Percentiles rank a stretch among this genome's conserved stretches.
Evolutionary conservation across 176 grass and related monocot species (phyloP).

Genomic region (Bonia amplexicaulis): DNA sequence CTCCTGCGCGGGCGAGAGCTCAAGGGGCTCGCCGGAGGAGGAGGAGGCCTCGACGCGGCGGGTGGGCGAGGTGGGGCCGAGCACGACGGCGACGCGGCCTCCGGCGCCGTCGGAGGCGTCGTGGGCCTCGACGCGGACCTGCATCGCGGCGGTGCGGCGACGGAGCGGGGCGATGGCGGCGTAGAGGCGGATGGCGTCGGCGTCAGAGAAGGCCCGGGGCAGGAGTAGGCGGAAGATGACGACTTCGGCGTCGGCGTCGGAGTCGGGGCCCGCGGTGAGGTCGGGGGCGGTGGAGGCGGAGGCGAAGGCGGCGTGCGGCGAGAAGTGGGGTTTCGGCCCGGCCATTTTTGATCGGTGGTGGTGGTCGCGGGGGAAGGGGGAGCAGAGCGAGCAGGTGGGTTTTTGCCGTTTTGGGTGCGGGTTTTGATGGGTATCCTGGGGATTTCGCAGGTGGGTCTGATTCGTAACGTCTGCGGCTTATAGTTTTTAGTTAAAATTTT

Average conservation of each 20-base stretch:
- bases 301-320: slow-evolving; percentile 21
- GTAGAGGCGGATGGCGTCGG: slow-evolving; percentile 40
- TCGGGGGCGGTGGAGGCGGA: not conserved
- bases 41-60: slow-evolving; percentile 35
- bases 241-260: not conserved
- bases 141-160: slow-evolving; percentile 9
- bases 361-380: not conserved
- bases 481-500: too few species aligned
- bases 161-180: slow-evolving; percentile 33
- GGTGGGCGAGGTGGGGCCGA: slow-evolving; percentile 16
- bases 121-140: slow-evolving; percentile 37
- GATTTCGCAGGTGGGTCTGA: too few species aligned
- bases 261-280: too few species aligned
- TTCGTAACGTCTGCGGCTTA: too few species aligned
- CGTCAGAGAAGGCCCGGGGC: not conserved
- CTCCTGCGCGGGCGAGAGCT: slow-evolving; percentile 44
- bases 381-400: not conserved
- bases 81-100: slow-evolving; percentile 26
- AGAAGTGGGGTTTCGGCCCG: not conserved
- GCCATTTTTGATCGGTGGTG: slow-evolving; percentile 5
- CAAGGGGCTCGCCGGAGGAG: slow-evolving; percentile 18
- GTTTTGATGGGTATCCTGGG: too few species aligned
- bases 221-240: slow-evolving; percentile 42
- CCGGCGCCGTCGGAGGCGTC: not conserved
- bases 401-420: slow-evolving; percentile 10